Evolutionary conservation across 2,329 filamentous ascomycete genomes (phyloP), one percentile per base, ranked within the genome.

Genomic region (Aspergillus ustus): DNA sequence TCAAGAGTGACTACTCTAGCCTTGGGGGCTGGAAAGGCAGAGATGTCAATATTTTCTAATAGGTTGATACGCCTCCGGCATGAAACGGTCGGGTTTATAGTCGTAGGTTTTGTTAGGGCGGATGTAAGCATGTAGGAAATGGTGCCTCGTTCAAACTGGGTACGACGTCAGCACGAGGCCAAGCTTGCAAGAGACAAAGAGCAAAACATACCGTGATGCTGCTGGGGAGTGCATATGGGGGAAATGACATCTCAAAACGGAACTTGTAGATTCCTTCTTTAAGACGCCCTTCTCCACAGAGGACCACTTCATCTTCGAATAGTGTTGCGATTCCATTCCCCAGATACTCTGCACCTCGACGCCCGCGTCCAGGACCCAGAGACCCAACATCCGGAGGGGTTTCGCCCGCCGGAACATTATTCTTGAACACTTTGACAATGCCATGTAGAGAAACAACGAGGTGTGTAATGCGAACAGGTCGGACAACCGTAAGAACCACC

Each of bases 51-150:
- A 62, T 86, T 88, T 75, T 97, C 92, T 37, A 91, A 81, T 7
- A 97, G 81, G 62, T 89, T 87, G 22, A 99, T 84, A 71, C 93
- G 93, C 63, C 88, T 86, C 67, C 96, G 92, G 77, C 91, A 95
- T 40, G 87, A 90, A 9, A 89, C 85, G 2, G 89, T 93, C 2
- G 94, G 89, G 15, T 89, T 85, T 64, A 97, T 96, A 6, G 93
- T 89, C 0, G 91, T 95, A 20, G 95, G 94, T 60, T 93, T 88
- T 20, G 94, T 98, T 60, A 98, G 77, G 8, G 93, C 97, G 34
- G 94, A 90, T 6, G 92, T 94, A 69, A 98, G 86, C 80, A 94
- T 88, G 78, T 98, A 99, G 20, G 91, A 90, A 70, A 99, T 92
- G 2, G 92, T 93, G 40, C 95, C 95, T 73, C 94, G 89, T 78